phyloP scores from a whole-genome alignment of 2,329 filamentous ascomycete genomes.

The Pseudopyricularia cyperi region DNA sequence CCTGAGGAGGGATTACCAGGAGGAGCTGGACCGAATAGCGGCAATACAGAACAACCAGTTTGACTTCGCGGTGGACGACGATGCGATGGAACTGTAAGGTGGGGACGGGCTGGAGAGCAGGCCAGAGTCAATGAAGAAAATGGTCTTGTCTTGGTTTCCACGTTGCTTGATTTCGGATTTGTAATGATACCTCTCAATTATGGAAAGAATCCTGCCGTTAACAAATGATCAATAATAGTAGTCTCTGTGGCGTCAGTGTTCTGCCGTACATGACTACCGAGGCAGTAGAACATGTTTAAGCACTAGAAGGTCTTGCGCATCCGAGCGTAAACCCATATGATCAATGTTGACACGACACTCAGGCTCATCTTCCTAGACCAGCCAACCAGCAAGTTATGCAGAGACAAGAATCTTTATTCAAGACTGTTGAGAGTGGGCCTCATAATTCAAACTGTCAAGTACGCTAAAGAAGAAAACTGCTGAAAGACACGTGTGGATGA shows the following conservation, averaged over 20 bases:
- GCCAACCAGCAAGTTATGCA: no score
- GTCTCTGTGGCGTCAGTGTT: neutral
- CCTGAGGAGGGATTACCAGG: slow-evolving; percentile 77
- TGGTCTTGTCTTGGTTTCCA: neutral
- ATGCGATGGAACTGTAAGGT: slow-evolving; percentile 32
- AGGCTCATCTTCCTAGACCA: no score
- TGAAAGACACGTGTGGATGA: no score
- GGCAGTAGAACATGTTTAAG: neutral
- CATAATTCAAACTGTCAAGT: no score
- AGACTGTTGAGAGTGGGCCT: no score
- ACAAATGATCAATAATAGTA: neutral
- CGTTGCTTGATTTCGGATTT: neutral
- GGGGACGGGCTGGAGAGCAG: neutral
- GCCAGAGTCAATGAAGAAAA: neutral
- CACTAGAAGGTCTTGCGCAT: neutral
- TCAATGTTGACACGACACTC: no score
- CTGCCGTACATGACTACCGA: neutral
- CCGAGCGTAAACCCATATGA: no score
- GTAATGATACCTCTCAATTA: neutral
- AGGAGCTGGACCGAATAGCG: slow-evolving; percentile 75
- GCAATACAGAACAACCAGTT: slow-evolving; percentile 85
- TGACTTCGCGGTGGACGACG: slow-evolving; percentile 48
- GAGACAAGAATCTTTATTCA: no score
- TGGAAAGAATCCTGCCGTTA: neutral
- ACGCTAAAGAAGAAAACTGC: no score